Base-by-base conservation (phyloP, 208 protist genomes). In the Herpetomonas samuelpessoai region DNA sequence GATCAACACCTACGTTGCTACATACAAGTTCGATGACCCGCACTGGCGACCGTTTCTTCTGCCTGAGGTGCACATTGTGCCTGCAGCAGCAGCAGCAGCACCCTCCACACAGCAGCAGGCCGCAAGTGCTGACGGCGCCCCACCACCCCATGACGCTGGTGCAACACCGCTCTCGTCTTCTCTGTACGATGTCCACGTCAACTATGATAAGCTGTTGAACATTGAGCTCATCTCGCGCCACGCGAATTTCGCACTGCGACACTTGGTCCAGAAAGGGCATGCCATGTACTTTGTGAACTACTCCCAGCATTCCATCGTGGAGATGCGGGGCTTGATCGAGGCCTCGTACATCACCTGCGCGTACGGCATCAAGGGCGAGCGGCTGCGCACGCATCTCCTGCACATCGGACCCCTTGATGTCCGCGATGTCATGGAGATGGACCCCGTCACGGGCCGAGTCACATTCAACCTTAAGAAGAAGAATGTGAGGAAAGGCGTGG, bases 11-110 rank as follows among this genome's bases (percentile, higher is more conserved):
- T 95, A 93, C 66, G 65, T 93, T 12, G 86, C 79, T 10, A 91
- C 83, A n/a, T 95, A 95, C 71, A 95, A 93, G 68, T 85, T 93
- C 54, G 67, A 83, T 44, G 85, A 95, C 57, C 86, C 85, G 22
- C 83, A 92, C 55, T 95, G 89, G 86, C 63, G 71, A 26, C 76
- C 85, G 27, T 51, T 95, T n/a, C 72, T 95, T 30, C 60, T 91
- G 53, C 87, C 87, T 18, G 62, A 80, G 56, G 87, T 93, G 39
- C 73, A 69, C 57, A 53, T 88, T 7, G 41, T 77, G 54, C 60
- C 71, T 6, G 60, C 74, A 18, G 24, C 29, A 24, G 10, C 50
- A 49, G 22, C 21, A 1, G 24, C n/a, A 16, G 19, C 27, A 12
- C 24, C 35, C 24, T 2, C 46, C 16, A 38, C 58, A 22, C 4